Base-by-base conservation (phyloP, 1,284 basidiomycete genomes). In the Cutaneotrichosporon arboriforme region DNA sequence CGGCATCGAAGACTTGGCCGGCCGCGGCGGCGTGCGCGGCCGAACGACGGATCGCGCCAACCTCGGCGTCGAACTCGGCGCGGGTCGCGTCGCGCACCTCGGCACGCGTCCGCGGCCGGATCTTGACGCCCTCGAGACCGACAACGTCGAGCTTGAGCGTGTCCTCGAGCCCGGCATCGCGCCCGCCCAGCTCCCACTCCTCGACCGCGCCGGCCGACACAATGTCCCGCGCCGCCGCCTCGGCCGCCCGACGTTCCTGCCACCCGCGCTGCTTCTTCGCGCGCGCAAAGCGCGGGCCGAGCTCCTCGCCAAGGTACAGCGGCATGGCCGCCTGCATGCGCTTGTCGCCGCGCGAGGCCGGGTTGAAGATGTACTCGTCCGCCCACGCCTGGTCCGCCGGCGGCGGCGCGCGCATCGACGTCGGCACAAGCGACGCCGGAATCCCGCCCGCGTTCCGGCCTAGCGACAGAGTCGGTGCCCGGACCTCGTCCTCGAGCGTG, bases 261-360 rank as follows among this genome's bases (percentile, higher is more conserved):
- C 61, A 72, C 1, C 64, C 69, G 34, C 58, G 52, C 38, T 62
- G 65, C 44, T 57, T 57, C 60, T 73, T 74, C 10, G 61, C 58
- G n/a, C 66, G 65, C 14, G 65, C 64, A 55, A 69, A 73, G 51
- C 74, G 63, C 22, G 73, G 73, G 18, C 66, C 63, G 0, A 76
- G 63, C 58, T 76, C 74, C 46, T 76, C 71, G 35, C 58, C 60
- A 17, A 76, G 63, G 58, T 72, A 74, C 4, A 76, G 56, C 1
- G 74, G 74, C 73, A 76, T 74, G 18, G 67, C 50, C 21, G 62
- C 52, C 56, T 76, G 70, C 34, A 70, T 51, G 2, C 35, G n/a
- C 0, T 50, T 49, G 35, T 57, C 39, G 40, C 18, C 12, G 42
- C 58, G 52, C 9, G 46, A 21, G 4, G 21, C 22, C 36, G 59